Base-by-base conservation (phyloP, 2,329 filamentous ascomycete genomes). In the Parasarocladium wereldwijsianum region DNA sequence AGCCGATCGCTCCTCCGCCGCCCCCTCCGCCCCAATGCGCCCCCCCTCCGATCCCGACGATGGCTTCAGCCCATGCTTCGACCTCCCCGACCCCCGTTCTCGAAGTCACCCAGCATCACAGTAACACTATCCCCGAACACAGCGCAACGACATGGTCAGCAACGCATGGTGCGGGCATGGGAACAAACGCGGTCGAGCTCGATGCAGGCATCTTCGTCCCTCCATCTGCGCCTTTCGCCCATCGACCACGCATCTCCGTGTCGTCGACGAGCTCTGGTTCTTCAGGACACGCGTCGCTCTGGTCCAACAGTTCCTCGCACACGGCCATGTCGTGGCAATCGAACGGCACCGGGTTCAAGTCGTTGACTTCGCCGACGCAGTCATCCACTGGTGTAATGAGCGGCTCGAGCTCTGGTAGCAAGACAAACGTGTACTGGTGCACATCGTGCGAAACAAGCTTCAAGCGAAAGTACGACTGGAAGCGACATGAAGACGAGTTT, bases 51-150 rank as follows among this genome's bases (percentile, higher is more conserved):
- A 30, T 30, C 15, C 84, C 0, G 83, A 90, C 8, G 90, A 98
- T 55, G 90, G 96, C 49, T 87, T 98, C 60, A 94, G 93, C 51
- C 82, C 87, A 0, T 82, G 90, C 0, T 76, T 79, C 20, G 76
- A 80, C 31, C 67, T 98, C 6, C 5, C 51, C 49, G 6, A 45
- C 37, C 2, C 50, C 50, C 28, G 53, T 2, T 26, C 45, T 24
- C 10, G 42, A 41, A n/a, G 18, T 30, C 9, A 24, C 19, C 20
- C 28, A 30, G 10, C n/a, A n/a, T n/a, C 5, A 19, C 7, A 19
- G 19, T 16, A 12, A 30, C 11, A 13, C 20, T 16, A 30, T 30
- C 18, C 28, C 28, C 10, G 28, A 30, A 21, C 28, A 30, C 15
- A 30, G 20, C 10, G 20, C 28, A 4, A 20, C 28, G 8, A 19